Evolutionary conservation across 768 basidiomycete genomes (phyloP), one percentile per base, ranked within the genome.

Genomic region (Psilocybe cyanescens): DNA sequence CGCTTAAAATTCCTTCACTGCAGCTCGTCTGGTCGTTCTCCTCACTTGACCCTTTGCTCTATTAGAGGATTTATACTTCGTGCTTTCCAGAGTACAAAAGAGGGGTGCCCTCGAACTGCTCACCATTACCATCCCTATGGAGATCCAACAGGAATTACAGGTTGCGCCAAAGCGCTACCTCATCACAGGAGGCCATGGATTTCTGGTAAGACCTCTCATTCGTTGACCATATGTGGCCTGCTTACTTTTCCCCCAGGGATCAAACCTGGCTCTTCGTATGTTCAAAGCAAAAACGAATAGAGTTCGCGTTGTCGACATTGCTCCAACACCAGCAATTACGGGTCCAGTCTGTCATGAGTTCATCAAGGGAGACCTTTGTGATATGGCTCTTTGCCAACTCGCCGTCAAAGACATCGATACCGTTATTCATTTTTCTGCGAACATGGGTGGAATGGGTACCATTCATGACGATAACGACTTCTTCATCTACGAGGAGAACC

Each of bases 391-490:
- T 52, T 83, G 79, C 63, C 58, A 71, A 12, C 70, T 65, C 2
- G 78, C 67, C 1, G 74, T 83, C 6, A 68, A 65, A n/a, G 81
- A 74, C 30, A 74, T 83, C 35, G 63, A 79, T 52, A 75, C 71
- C 6, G 77, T 88, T 28, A 71, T 86, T 17, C 86, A 88, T 67
- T 82, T 87, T 62, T 84, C 86, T 9, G 86, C 86, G 1, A 82
- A 76, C 19, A 86, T 86, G 86, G 86, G 85, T 3, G 86, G 86
- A 0, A 88, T 88, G 87, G 86, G 86, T 1, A 79, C 79, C 0
- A 88, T 87, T 49, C 85, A 87, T 62, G 65, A 72, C 3, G 71
- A 66, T 0, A 87, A 87, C 66, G 81, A 84, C 51, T 72, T 79
- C 46, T 60, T 61, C 16, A 83, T 86, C 29, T 88, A 86, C 63